phyloP scores from a whole-genome alignment of 148 eudicot species.

The Polygonum aviculare region DNA sequence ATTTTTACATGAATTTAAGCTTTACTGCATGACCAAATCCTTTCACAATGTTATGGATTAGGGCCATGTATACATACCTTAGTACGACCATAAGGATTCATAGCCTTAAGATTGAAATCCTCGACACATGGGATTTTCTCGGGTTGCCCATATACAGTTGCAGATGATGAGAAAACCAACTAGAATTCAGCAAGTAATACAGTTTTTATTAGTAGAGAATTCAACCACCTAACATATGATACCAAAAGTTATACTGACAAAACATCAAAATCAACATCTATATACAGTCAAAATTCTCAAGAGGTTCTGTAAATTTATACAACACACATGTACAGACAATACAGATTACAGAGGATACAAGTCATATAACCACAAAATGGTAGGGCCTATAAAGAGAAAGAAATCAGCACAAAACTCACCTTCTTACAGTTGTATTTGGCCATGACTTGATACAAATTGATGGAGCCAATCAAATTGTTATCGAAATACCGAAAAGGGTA shows the following conservation, averaged over 20 bases:
- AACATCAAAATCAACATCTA: too few species aligned
- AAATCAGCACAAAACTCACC: constrained; percentile 24
- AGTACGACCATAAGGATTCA: constrained; percentile 94
- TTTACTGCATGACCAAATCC: neutral
- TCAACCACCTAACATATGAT: neutral
- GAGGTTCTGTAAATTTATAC: too few species aligned
- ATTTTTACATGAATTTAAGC: neutral
- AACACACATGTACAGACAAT: too few species aligned
- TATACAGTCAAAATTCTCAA: too few species aligned
- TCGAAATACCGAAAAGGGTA: constrained; percentile 73
- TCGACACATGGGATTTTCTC: constrained; percentile 74
- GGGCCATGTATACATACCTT: constrained; percentile 46
- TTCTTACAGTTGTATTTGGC: constrained; percentile 79
- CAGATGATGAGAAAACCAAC: constrained; percentile 96
- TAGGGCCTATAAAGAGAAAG: neutral
- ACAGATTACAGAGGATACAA: neutral
- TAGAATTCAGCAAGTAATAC: constrained; percentile 13
- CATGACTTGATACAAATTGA: constrained; percentile 68
- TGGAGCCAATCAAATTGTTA: constrained; percentile 81
- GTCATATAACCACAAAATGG: neutral
- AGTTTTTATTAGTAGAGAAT: neutral
- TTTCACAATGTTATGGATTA: neutral
- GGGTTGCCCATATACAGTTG: constrained; percentile 91
- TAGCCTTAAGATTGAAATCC: constrained; percentile 52
- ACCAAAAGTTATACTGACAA: too few species aligned